Percentiles rank a stretch among this genome's conserved stretches.
Conservation (phyloP, 805 yeast genomes). For the Ogataea angusta region DNA sequence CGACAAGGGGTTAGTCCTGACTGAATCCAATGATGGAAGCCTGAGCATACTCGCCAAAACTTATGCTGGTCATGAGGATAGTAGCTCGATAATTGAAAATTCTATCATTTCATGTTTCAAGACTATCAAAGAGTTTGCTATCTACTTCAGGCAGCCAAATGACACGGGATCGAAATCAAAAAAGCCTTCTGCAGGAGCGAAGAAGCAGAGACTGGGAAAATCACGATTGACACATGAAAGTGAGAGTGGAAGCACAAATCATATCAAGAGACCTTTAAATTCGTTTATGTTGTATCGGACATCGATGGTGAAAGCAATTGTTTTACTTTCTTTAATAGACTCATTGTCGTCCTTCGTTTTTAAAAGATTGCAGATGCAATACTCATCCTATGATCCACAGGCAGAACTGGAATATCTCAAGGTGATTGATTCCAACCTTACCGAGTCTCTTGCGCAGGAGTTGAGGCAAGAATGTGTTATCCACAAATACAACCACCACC, state of each 20-base stretch:
- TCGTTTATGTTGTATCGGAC: conserved; percentile 47
- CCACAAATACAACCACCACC: conserved; percentile 39
- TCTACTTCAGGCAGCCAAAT: conserved; percentile 25
- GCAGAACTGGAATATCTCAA: conserved; percentile 17
- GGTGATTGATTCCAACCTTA: conserved; percentile 10
- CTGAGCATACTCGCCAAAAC: conserved; percentile 24
- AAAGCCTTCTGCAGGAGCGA: conserved; percentile 1
- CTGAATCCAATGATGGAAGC: conserved; percentile 17
- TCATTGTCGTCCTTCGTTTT: conserved; percentile 22
- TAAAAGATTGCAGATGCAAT: conserved; percentile 15
- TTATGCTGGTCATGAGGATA: conserved; percentile 28
- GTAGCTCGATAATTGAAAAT: conserved; percentile 12
- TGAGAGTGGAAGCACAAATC: conserved; percentile 4
- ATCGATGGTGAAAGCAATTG: conserved; percentile 40
- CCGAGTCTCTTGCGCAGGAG: conserved; percentile 6
- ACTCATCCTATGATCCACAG: conserved; percentile 16
- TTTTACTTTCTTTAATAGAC: conserved; percentile 26
- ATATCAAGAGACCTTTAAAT: conserved; percentile 45
- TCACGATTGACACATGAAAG: background rate
- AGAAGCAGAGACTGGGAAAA: conserved; percentile 7
- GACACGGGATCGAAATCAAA: conserved; percentile 13
- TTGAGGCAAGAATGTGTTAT: conserved; percentile 15
- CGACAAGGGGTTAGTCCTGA: conserved; percentile 24
- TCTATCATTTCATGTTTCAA: conserved; percentile 24
- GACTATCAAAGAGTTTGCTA: conserved; percentile 23